Percentiles rank a stretch among this genome's conserved stretches.
Conservation (phyloP, 495 filamentous ascomycete species). For the Penicillium atrosanguineum region DNA sequence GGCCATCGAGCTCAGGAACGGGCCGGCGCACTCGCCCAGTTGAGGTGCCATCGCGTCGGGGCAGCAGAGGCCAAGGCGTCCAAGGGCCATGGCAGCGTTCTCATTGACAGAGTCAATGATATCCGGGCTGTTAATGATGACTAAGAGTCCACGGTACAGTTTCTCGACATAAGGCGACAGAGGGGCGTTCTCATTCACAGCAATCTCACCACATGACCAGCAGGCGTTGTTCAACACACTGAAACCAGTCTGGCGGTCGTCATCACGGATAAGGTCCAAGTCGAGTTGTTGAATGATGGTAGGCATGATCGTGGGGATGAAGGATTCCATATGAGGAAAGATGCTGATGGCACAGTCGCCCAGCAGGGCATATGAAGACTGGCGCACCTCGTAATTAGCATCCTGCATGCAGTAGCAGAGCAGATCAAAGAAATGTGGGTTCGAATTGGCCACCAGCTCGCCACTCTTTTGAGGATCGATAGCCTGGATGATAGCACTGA, state of each 20-base stretch:
- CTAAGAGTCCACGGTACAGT: slow-evolving; percentile 68
- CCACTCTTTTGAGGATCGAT: slow-evolving; percentile 71
- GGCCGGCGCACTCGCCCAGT: slow-evolving; percentile 73
- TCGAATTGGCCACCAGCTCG: slow-evolving; percentile 69
- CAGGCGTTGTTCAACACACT: slow-evolving; percentile 97
- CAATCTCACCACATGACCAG: slow-evolving; percentile 95
- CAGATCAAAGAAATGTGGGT: slow-evolving; percentile 85
- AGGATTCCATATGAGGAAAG: slow-evolving; percentile 76
- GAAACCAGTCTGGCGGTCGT: slow-evolving; percentile 74
- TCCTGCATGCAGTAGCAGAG: slow-evolving; percentile 93
- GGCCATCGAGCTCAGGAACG: slow-evolving; percentile 77
- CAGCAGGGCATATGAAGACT: slow-evolving; percentile 93
- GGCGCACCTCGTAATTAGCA: slow-evolving; percentile 84
- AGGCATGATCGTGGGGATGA: slow-evolving; percentile 69
- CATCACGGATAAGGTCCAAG: slow-evolving; percentile 68
- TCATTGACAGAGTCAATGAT: slow-evolving; percentile 91
- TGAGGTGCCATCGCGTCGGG: slow-evolving; percentile 74
- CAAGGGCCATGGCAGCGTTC: slow-evolving; percentile 92
- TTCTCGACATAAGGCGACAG: slow-evolving; percentile 77
- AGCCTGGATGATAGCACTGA: slow-evolving; percentile 93
- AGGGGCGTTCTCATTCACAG: slow-evolving; percentile 76
- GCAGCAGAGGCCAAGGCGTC: slow-evolving; percentile 82
- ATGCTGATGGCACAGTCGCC: slow-evolving; percentile 97
- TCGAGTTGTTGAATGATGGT: slow-evolving; percentile 85
- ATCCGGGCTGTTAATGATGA: slow-evolving; percentile 77